Percentiles rank a stretch among this genome's conserved stretches.
phyloP scores from a whole-genome alignment of 306 rosid species.

The Pyrus pyrifolia region DNA sequence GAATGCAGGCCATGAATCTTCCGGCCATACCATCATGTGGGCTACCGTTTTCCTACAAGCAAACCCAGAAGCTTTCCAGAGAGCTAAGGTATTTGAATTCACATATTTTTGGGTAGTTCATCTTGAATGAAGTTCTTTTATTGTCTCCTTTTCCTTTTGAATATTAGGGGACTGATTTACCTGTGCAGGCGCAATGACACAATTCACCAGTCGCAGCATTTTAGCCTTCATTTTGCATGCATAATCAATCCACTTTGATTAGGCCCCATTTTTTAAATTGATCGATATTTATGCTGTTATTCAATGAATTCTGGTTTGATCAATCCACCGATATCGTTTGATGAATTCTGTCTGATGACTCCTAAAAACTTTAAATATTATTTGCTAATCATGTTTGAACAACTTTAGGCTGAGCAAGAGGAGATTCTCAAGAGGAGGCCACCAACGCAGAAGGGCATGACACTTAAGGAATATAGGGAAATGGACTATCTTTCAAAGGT shows the following conservation, averaged over 20 bases:
- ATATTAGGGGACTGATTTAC: background rate
- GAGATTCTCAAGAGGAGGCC: constrained; percentile 57
- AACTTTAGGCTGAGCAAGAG: constrained; percentile 66
- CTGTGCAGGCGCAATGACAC: background rate
- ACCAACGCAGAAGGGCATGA: constrained; percentile 50
- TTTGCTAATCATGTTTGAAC: background rate
- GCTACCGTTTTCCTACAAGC: constrained; percentile 42
- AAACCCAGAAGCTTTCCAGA: constrained; percentile 50
- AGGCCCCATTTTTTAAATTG: background rate
- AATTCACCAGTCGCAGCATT: background rate
- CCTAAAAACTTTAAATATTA: background rate
- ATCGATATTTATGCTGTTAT: background rate
- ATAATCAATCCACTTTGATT: background rate
- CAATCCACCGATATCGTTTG: background rate
- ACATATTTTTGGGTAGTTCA: background rate
- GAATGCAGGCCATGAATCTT: constrained; percentile 96
- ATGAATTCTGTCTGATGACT: background rate
- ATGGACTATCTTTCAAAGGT: constrained; percentile 80
- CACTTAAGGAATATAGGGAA: constrained; percentile 60
- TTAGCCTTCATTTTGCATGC: background rate
- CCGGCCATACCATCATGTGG: constrained; percentile 93
- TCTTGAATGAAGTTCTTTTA: background rate
- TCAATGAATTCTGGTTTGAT: background rate
- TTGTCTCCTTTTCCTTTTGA: background rate
- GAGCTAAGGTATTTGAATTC: constrained; percentile 57